A percentile compares a stretch with the other conserved stretches of the same genome.
These are phyloP conservation scores for Amniculicola lignicola DNA, from an alignment of 495 filamentous ascomycete species.

Conservation along the genomic window DNA sequence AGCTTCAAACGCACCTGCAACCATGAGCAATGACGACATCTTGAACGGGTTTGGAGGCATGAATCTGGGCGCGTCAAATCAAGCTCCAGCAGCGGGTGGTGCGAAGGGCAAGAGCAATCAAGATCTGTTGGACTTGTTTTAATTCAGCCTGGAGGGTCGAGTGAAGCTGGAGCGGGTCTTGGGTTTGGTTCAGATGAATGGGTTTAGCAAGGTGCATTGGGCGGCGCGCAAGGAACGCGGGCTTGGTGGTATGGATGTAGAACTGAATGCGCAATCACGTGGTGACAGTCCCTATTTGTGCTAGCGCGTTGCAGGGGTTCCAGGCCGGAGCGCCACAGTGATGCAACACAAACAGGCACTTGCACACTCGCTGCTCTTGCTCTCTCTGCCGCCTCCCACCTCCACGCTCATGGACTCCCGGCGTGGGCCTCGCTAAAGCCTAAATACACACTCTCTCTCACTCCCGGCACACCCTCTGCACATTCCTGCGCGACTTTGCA, in stretches of 20 bases:
- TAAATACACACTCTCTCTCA: not conserved
- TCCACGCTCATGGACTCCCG: not conserved
- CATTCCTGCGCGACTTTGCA: not conserved
- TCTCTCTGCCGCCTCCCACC: not conserved
- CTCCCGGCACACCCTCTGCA: not conserved
- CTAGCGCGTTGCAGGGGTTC: too few species aligned
- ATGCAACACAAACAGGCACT: too few species aligned
- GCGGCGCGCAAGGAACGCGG: too few species aligned
- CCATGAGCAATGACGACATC: constrained; percentile 47
- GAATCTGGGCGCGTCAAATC: constrained; percentile 54
- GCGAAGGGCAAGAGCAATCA: constrained; percentile 60
- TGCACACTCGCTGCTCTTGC: not conserved
- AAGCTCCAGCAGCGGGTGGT: constrained; percentile 52
- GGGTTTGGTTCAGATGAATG: too few species aligned
- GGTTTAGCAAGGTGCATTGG: too few species aligned
- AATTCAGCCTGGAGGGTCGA: too few species aligned
- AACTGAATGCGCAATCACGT: too few species aligned
- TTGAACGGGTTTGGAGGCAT: constrained; percentile 83
- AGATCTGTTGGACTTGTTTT: constrained; percentile 89
- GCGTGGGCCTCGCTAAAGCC: too few species aligned
- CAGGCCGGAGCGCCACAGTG: too few species aligned
- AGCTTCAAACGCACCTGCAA: constrained; percentile 20
- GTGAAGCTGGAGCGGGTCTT: too few species aligned
- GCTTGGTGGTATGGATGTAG: too few species aligned
- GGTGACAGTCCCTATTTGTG: too few species aligned